Percentiles rank a stretch among this genome's conserved stretches.
These are phyloP conservation scores for Epichloe coenophiala DNA, from an alignment of 2,329 filamentous ascomycete genomes.

Conservation along the genomic window DNA sequence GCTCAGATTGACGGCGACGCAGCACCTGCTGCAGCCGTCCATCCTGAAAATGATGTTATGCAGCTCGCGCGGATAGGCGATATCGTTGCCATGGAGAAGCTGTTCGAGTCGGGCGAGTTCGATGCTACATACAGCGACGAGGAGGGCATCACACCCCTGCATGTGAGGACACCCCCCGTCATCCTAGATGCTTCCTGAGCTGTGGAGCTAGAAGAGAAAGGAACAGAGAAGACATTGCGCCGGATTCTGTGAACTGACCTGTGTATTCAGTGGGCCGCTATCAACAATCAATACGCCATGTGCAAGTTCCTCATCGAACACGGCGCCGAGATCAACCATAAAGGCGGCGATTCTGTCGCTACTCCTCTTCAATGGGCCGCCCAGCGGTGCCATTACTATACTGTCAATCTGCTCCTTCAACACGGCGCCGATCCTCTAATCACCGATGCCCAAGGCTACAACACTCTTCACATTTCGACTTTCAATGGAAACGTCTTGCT, in stretches of 20 bases:
- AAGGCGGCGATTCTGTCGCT: constrained; percentile 87
- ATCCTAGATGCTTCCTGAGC: neutral
- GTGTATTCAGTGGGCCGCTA: constrained; percentile 72
- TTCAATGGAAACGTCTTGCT: constrained; percentile 94
- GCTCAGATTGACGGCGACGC: constrained; percentile 1
- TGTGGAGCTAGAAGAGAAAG: neutral
- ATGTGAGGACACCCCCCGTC: constrained; percentile 44
- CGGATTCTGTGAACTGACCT: neutral
- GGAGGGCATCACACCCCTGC: constrained; percentile 88
- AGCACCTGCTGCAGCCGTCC: constrained; percentile 4
- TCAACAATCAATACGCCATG: constrained; percentile 96
- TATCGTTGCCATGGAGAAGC: constrained; percentile 70
- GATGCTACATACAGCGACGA: constrained; percentile 76
- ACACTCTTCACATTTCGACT: constrained; percentile 90
- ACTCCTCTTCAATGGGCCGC: constrained; percentile 95
- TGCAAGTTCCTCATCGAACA: constrained; percentile 82
- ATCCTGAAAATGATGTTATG: constrained; percentile 70
- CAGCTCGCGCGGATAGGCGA: constrained; percentile 84
- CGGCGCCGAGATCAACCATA: constrained; percentile 85
- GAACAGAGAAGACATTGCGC: neutral
- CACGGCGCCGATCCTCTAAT: constrained; percentile 86
- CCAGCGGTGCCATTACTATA: constrained; percentile 91
- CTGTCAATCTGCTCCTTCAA: constrained; percentile 82
- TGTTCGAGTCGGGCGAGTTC: constrained; percentile 72
- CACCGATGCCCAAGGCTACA: constrained; percentile 92